Evolutionary conservation across 495 filamentous ascomycete species (phyloP), one percentile per base, ranked within the genome.

Genomic region (Thermochaetoides thermophila): DNA sequence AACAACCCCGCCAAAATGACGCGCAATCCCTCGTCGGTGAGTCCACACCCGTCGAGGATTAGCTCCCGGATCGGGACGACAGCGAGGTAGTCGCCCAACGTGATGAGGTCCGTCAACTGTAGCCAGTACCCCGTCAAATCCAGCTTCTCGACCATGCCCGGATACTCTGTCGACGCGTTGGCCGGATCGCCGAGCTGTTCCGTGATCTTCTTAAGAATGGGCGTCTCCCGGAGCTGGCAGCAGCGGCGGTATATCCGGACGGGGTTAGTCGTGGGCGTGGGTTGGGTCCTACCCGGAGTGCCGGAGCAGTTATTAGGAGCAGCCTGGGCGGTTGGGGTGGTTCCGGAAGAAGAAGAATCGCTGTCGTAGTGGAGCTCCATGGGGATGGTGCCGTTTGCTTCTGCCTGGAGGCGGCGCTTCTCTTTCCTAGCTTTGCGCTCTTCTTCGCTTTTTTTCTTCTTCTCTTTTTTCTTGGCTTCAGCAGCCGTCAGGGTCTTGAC

Each of bases 171-270:
- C 3, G 74, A 55, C 13, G 61, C 71, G 16, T 75, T 75, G 6
- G 66, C 64, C 22, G 76, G 67, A 13, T 74, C 70, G n/a, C 68
- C 68, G 14, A 97, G 78, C 48, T 94, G 83, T 37, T 86, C 81
- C 11, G 77, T 82, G 22, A 97, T 78, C 43, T 77, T 81, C 46
- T 85, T 85, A 15, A 96, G 61, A 23, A 92, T 81, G 1, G 81
- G 81, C 0, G 84, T 86, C 57, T 96, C 89, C 40, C 89, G 66
- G 16, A 97, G 61, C 46, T 95, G 86, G 47, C 89, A 96, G 51
- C 89, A 96, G 35, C 89, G 72, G 31, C 85, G 72, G 54, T 97
- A 97, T 52, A 97, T 94, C 35, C 86, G 71, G 7, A 85, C 68
- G 5, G 89, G 87, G 49, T 93, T 87, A 12, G 80, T 94, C 3